Percentiles rank a stretch among this genome's conserved stretches.
Conservation (phyloP, 176 grass and related monocot genomes). For the Saccharum spontaneum region DNA sequence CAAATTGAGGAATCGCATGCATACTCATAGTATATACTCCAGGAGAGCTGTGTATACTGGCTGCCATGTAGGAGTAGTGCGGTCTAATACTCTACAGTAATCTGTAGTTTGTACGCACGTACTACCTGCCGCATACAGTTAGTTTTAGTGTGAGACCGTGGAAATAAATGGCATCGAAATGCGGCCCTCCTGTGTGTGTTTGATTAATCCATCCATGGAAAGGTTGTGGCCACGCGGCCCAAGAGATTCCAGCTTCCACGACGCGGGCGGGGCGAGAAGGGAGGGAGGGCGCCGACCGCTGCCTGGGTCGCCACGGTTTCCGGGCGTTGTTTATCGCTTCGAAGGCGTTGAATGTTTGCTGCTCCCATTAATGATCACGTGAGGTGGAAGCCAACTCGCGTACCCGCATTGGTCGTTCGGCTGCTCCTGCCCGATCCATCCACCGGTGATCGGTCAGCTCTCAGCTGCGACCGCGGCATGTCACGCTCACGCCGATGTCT, state of each 20-base stretch:
- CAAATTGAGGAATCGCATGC: too few relatives aligned
- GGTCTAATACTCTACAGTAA: too few relatives aligned
- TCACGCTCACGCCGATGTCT: neutral
- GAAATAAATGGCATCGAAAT: conserved; percentile 51
- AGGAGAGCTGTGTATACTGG: too few relatives aligned
- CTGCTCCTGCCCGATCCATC: neutral
- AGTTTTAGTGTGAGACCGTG: neutral
- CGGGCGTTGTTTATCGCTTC: conserved; percentile 53
- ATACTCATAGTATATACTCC: too few relatives aligned
- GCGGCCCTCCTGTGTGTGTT: neutral
- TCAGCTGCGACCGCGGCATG: neutral
- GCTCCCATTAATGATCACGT: conserved; percentile 54
- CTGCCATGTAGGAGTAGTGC: too few relatives aligned
- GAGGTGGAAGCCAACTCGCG: conserved; percentile 22
- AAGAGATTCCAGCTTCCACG: conserved; percentile 52
- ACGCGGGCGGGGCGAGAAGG: neutral
- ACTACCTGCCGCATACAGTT: too few relatives aligned
- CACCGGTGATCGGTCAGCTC: neutral
- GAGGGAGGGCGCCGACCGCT: conserved; percentile 7
- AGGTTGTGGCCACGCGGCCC: conserved; percentile 36
- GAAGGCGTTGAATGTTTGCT: conserved; percentile 79
- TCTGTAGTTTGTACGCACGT: too few relatives aligned
- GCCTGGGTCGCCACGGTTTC: conserved; percentile 45
- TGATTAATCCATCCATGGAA: conserved; percentile 22
- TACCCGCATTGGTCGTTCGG: neutral